Base-by-base conservation (phyloP, 139 green algal species). In the Diplosphaera chodatii region DNA sequence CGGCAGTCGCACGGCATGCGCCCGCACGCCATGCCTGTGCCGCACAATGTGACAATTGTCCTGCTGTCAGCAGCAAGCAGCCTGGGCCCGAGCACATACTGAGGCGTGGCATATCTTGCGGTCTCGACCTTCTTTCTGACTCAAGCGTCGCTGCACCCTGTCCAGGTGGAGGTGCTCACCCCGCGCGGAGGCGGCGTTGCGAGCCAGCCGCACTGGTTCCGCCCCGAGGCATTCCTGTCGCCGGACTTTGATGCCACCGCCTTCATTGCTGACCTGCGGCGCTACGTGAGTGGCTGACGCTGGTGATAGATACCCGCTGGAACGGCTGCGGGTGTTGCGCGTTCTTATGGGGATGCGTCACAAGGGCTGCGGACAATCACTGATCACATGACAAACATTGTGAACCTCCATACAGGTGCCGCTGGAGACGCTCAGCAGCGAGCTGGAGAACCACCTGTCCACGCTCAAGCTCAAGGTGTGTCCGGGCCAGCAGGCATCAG, bases 321-420 rank as follows among this genome's bases (percentile, higher is more conserved):
- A n/a, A n/a, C n/a, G n/a, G n/a, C n/a, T n/a, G n/a, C n/a, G n/a
- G n/a, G n/a, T n/a, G n/a, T n/a, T n/a, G n/a, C n/a, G n/a, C n/a
- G n/a, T n/a, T n/a, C n/a, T n/a, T n/a, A n/a, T n/a, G n/a, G n/a
- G n/a, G n/a, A n/a, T n/a, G n/a, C 29, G 33, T 64, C 21, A 25
- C 40, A 55, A 29, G n/a, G 18, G 23, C 40, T 27, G 16, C 64
- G 40, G n/a, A n/a, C n/a, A n/a, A n/a, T n/a, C n/a, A n/a, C n/a
- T n/a, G n/a, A n/a, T n/a, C n/a, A n/a, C n/a, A n/a, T n/a, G n/a
- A n/a, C n/a, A n/a, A n/a, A n/a, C n/a, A n/a, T n/a, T n/a, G n/a
- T n/a, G n/a, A n/a, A n/a, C n/a, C n/a, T n/a, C n/a, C n/a, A n/a
- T 75, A 29, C 83, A 96, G 90, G 94, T 97, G 15, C 91, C 92